phyloP scores from a whole-genome alignment of 441 rosid species.

The Corymbia calophylla region DNA sequence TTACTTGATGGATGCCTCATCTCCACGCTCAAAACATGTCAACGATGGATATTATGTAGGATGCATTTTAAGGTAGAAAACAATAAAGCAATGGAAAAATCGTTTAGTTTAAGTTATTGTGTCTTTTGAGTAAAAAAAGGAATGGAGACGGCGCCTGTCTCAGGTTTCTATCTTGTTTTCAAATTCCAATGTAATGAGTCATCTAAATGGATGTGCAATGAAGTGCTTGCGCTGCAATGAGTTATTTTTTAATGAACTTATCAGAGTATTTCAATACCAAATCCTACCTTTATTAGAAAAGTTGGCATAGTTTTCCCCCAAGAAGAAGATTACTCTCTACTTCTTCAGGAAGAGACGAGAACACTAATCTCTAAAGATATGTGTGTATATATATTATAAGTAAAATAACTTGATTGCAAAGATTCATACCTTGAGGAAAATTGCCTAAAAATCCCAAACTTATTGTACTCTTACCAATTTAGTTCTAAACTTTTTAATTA shows the following conservation, averaged over 20 bases:
- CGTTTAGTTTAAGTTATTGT: neutral
- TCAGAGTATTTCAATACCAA: too few species aligned
- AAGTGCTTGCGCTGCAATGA: neutral
- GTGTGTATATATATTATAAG: too few species aligned
- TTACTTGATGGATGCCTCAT: neutral
- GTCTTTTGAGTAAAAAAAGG: neutral
- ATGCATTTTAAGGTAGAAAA: neutral
- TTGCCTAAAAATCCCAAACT: too few species aligned
- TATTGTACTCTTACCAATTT: too few species aligned
- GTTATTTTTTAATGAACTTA: neutral
- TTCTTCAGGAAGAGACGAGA: neutral
- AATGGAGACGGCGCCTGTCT: neutral
- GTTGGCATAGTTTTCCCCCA: too few species aligned
- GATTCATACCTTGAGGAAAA: too few species aligned
- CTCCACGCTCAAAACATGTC: neutral
- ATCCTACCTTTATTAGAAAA: too few species aligned
- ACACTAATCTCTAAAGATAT: too few species aligned
- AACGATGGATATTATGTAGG: neutral
- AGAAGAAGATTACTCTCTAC: neutral
- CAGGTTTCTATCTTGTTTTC: neutral
- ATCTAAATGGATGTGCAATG: neutral
- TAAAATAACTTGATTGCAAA: too few species aligned
- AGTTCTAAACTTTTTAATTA: too few species aligned
- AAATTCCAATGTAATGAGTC: neutral
- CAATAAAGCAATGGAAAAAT: neutral